phyloP scores from a whole-genome alignment of 805 yeast genomes.

The Isabelozyma gotoi region DNA sequence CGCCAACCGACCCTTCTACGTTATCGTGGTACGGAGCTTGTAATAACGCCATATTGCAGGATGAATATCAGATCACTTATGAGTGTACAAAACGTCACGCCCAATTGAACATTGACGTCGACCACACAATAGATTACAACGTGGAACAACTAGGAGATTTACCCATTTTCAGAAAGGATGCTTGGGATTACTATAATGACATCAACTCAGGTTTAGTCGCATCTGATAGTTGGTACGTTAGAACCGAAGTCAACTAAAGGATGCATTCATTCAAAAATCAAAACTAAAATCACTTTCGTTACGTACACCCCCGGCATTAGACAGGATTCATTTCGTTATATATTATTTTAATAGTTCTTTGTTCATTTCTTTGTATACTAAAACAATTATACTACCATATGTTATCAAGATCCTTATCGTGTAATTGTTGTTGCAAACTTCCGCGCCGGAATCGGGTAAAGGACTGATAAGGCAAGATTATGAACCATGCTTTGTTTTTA shows the following conservation, averaged over 20 bases:
- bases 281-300: too few relatives aligned
- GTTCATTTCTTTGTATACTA: too few relatives aligned
- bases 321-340: too few relatives aligned
- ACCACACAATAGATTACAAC: slow-evolving; percentile 22
- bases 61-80: slow-evolving; percentile 33
- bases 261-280: not conserved
- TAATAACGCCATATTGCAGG: slow-evolving; percentile 29
- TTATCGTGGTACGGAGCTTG: slow-evolving; percentile 42
- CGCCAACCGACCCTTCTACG: slow-evolving; percentile 17
- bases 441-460: too few relatives aligned
- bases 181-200: slow-evolving; percentile 31
- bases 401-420: too few relatives aligned
- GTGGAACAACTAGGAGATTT: slow-evolving; percentile 25
- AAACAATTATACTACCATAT: too few relatives aligned
- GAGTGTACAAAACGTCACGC: slow-evolving; percentile 24
- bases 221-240: slow-evolving; percentile 6
- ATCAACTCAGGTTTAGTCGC: slow-evolving; percentile 12
- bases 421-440: too few relatives aligned
- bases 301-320: too few relatives aligned
- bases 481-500: too few relatives aligned
- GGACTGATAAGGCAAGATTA: too few relatives aligned
- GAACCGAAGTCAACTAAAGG: not conserved
- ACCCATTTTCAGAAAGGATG: slow-evolving; percentile 40
- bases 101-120: slow-evolving; percentile 19
- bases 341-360: too few relatives aligned